Evolutionary conservation across 2,329 filamentous ascomycete genomes (phyloP).

Genomic region (Aspergillus aculeatinus): DNA sequence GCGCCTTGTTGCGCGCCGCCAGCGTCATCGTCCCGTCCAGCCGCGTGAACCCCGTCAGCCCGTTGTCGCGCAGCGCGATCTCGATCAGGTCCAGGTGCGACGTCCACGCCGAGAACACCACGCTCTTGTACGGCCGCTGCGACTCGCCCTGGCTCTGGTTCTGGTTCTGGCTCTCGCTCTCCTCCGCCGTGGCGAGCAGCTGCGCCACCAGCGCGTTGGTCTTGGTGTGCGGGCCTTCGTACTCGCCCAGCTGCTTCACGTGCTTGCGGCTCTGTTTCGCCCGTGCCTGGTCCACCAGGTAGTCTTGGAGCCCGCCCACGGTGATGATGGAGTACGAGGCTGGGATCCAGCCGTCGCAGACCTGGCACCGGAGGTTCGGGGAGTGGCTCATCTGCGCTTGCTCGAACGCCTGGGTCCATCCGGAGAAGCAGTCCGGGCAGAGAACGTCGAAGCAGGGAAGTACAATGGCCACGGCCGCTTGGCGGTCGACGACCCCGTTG

Average conservation of each 20-base stretch:
- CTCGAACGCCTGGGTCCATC: conserved; percentile 57
- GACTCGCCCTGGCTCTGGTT: conserved; percentile 38
- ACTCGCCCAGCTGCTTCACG: conserved; percentile 64
- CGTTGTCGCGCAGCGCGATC: conserved; percentile 65
- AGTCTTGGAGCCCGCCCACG: conserved; percentile 53
- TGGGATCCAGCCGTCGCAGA: conserved; percentile 65
- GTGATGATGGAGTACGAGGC: conserved; percentile 68
- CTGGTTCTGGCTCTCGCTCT: conserved; percentile 52
- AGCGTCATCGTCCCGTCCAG: conserved; percentile 89
- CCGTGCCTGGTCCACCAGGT: conserved; percentile 57
- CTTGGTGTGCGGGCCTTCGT: conserved; percentile 87
- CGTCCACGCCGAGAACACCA: conserved; percentile 96
- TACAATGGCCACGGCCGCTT: conserved; percentile 65
- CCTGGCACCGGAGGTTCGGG: conserved; percentile 59
- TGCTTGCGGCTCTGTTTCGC: conserved; percentile 53
- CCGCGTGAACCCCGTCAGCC: conserved; percentile 64
- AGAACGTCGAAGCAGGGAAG: conserved; percentile 85
- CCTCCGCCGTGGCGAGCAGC: conserved; percentile 63
- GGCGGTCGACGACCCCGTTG: conserved; percentile 53
- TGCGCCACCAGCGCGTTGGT: conserved; percentile 78
- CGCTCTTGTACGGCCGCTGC: conserved; percentile 80
- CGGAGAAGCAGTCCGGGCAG: conserved; percentile 70
- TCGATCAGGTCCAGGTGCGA: conserved; percentile 90
- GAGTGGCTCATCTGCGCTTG: conserved; percentile 36
- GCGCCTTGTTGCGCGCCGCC: conserved; percentile 67